Conservation (phyloP, 1,139 yeast species). For the Taphrina deformans region DNA sequence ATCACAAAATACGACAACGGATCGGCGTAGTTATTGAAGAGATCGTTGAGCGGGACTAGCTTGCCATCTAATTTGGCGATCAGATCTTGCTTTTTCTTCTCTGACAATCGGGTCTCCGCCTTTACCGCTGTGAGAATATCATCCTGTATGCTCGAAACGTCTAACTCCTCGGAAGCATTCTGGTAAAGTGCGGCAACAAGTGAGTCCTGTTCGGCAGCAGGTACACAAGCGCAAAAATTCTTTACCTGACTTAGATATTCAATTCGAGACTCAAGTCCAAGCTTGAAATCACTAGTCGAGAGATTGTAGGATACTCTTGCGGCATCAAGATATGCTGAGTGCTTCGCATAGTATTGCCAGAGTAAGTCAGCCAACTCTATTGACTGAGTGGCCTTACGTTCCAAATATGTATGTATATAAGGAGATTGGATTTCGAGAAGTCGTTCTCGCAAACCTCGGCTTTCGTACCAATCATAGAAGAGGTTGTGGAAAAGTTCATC, state of each 20-base stretch:
- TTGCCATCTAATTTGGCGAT: slow-evolving; percentile 59
- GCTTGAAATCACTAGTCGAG: slow-evolving; percentile 67
- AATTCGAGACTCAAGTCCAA: slow-evolving; percentile 70
- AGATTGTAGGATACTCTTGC: slow-evolving; percentile 76
- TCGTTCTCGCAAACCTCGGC: slow-evolving; percentile 73
- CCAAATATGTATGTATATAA: slow-evolving; percentile 72
- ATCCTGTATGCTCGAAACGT: slow-evolving; percentile 85
- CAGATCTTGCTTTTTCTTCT: slow-evolving; percentile 52
- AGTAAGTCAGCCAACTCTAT: slow-evolving; percentile 75
- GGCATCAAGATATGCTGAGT: slow-evolving; percentile 75
- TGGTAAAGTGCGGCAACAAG: slow-evolving; percentile 65
- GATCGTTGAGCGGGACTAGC: slow-evolving; percentile 69
- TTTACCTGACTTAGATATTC: slow-evolving; percentile 89
- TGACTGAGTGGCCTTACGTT: slow-evolving; percentile 66
- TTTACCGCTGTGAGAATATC: slow-evolving; percentile 65
- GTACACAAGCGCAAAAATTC: slow-evolving; percentile 77
- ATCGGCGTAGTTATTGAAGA: slow-evolving; percentile 82
- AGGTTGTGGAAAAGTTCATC: slow-evolving; percentile 87
- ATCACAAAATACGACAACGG: slow-evolving; percentile 85
- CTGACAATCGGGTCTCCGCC: slow-evolving; percentile 59
- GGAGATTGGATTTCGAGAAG: slow-evolving; percentile 73
- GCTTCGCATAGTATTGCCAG: slow-evolving; percentile 86
- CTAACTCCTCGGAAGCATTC: slow-evolving; percentile 74
- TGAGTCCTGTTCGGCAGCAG: slow-evolving; percentile 51
- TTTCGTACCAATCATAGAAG: slow-evolving; percentile 88